These are phyloP conservation scores for Blyttiomyces sp. DNA, from an alignment of 371 early-diverging fungal species.

Conservation along the genomic window DNA sequence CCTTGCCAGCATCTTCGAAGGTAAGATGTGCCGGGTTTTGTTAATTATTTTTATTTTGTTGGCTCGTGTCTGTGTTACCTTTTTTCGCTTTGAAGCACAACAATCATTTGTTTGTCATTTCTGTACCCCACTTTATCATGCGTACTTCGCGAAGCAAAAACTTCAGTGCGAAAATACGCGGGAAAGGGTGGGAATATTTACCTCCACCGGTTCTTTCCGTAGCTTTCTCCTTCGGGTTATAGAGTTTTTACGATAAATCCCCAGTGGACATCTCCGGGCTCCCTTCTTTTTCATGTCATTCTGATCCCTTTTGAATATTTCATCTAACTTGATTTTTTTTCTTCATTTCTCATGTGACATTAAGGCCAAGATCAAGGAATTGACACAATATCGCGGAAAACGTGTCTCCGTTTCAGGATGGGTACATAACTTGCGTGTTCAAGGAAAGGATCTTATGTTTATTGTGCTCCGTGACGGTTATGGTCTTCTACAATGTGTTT, in stretches of 20 bases:
- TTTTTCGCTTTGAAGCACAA: too few species aligned
- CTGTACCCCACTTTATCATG: too few species aligned
- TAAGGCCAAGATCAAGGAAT: constrained; percentile 83
- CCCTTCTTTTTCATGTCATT: too few species aligned
- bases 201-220: too few species aligned
- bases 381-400: constrained; percentile 62
- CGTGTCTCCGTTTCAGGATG: constrained; percentile 92
- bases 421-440: constrained; percentile 93
- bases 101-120: too few species aligned
- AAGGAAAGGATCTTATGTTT: constrained; percentile 97
- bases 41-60: not conserved
- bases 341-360: not conserved
- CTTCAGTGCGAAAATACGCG: too few species aligned
- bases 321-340: not conserved
- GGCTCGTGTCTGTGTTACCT: not conserved
- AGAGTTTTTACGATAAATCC: too few species aligned
- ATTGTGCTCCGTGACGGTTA: constrained; percentile 92
- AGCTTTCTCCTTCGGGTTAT: too few species aligned
- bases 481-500: constrained; percentile 90
- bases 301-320: too few species aligned
- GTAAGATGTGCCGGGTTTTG: constrained; percentile 28
- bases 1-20: constrained; percentile 73
- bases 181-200: too few species aligned
- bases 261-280: too few species aligned
- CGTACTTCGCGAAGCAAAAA: too few species aligned